Conservation (phyloP, 2,329 filamentous ascomycete genomes). For the Fusarium sp. region DNA sequence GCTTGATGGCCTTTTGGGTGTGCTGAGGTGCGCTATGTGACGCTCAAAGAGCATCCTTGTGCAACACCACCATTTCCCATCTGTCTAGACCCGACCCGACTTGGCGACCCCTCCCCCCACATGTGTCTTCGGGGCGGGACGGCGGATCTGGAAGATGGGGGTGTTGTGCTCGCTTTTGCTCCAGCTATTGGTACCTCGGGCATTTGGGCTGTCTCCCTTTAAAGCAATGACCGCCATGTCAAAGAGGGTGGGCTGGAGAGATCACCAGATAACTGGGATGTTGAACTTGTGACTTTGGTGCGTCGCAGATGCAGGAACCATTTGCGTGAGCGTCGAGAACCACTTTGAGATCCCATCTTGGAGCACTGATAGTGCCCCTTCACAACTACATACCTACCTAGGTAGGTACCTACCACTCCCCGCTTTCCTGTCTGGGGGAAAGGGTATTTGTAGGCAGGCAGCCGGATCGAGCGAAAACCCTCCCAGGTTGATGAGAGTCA, state of each 20-base stretch:
- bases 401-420: background rate
- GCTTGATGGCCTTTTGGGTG: slow-evolving; percentile 36
- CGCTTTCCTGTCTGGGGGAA: slow-evolving; percentile 3
- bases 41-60: slow-evolving; percentile 36
- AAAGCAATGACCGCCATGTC: slow-evolving; percentile 21
- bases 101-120: slow-evolving; percentile 36
- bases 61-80: slow-evolving; percentile 27
- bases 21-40: slow-evolving; percentile 31
- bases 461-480: slow-evolving; percentile 5
- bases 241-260: slow-evolving; percentile 24
- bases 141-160: slow-evolving; percentile 20
- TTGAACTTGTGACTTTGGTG: slow-evolving; percentile 32
- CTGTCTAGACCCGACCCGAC: slow-evolving; percentile 27
- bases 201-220: slow-evolving; percentile 13
- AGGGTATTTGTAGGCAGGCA: slow-evolving; percentile 8
- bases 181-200: slow-evolving; percentile 3
- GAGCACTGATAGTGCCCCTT: slow-evolving; percentile 7
- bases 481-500: background rate
- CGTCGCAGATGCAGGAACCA: slow-evolving; percentile 41
- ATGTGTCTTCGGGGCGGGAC: slow-evolving; percentile 19
- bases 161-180: slow-evolving; percentile 36
- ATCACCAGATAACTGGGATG: slow-evolving; percentile 36
- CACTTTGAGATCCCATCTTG: slow-evolving; percentile 27
- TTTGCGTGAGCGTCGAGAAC: slow-evolving; percentile 20
- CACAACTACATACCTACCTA: background rate